Percentiles rank a stretch among this genome's conserved stretches.
phyloP scores from a whole-genome alignment of 805 yeast species.

The Yamadazyma akitaensis region DNA sequence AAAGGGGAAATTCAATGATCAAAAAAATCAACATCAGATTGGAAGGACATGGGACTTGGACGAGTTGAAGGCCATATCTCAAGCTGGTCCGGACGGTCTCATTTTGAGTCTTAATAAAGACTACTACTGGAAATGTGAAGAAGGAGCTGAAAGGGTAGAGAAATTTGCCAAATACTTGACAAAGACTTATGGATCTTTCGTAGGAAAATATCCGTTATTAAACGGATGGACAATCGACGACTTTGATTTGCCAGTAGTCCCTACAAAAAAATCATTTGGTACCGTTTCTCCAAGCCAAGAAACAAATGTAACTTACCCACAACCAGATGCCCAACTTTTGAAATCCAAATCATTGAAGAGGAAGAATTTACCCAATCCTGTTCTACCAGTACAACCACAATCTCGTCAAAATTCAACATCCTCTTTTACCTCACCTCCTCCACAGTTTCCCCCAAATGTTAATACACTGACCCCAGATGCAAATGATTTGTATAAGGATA shows the following conservation, averaged over 20 bases:
- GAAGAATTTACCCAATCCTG: conserved; percentile 21
- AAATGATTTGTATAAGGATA: conserved; percentile 25
- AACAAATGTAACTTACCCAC: conserved; percentile 17
- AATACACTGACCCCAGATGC: not conserved
- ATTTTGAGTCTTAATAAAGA: conserved; percentile 63
- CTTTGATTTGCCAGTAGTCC: conserved; percentile 30
- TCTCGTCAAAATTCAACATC: conserved; percentile 5
- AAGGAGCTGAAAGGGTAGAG: conserved; percentile 34
- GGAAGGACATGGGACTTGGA: conserved; percentile 91
- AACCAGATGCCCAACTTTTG: conserved; percentile 19
- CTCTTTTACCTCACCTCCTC: not conserved
- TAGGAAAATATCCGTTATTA: conserved; percentile 36
- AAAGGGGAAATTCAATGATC: conserved; percentile 75
- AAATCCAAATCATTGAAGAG: conserved; percentile 22
- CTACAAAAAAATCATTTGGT: conserved; percentile 14
- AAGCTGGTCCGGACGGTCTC: conserved; percentile 55
- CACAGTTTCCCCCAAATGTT: not conserved
- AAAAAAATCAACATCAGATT: conserved; percentile 72
- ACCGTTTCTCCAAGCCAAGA: conserved; percentile 6
- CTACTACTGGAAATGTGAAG: conserved; percentile 68
- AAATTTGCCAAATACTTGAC: conserved; percentile 34
- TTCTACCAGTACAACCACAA: conserved; percentile 18
- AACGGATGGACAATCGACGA: conserved; percentile 32
- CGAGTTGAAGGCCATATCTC: conserved; percentile 57
- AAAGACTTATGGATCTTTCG: conserved; percentile 29